Base-by-base conservation (phyloP, 1,284 basidiomycete genomes). In the Peniophora sp. region DNA sequence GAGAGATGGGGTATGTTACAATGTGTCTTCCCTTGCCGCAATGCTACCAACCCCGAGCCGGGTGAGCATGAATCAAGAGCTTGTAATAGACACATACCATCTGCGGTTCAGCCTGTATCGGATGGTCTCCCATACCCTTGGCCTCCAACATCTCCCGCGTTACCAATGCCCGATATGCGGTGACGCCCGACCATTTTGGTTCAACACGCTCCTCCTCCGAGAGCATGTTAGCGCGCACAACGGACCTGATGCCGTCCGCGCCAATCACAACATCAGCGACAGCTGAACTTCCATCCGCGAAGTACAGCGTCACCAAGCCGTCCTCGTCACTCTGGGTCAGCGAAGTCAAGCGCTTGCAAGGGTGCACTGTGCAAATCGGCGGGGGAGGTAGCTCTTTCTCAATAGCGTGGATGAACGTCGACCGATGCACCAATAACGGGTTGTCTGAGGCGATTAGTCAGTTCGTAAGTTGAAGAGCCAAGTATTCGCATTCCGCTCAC, bases 211-310 rank as follows among this genome's bases (percentile, higher is more conserved):
- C 27, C 20, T 45, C 44, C 8, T 24, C 22, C 5, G 27, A 6
- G n/a, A 65, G 52, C 47, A 67, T 48, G 14, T 44, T 24, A 9
- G 52, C 54, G 9, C 68, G 61, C 22, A 72, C 64, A 1, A 59
- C 56, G 53, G 78, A 80, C 58, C 67, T 73, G 51, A 81, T 69
- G 0, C 79, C 79, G 56, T 81, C 79, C 2, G 77, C 72, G 11
- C 77, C 78, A 48, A 81, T 66, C 19, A 81, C 68, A 9, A 81
- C 58, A 52, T 81, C 77, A 3, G 77, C 64, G 54, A 72, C 70
- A 52, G 72, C 63, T 0, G 63, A 66, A 11, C 71, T 70, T 3
- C 73, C 73, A 55, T 79, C 76, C 3, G 69, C 53, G 55, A 80
- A 80, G 22, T 66, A 60, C 1, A 79, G 55, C 16, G 62, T 59